Percentiles rank a stretch among this genome's conserved stretches.
Conservation (phyloP, 495 filamentous ascomycete genomes). For the Parathielavia hyrcaniae region DNA sequence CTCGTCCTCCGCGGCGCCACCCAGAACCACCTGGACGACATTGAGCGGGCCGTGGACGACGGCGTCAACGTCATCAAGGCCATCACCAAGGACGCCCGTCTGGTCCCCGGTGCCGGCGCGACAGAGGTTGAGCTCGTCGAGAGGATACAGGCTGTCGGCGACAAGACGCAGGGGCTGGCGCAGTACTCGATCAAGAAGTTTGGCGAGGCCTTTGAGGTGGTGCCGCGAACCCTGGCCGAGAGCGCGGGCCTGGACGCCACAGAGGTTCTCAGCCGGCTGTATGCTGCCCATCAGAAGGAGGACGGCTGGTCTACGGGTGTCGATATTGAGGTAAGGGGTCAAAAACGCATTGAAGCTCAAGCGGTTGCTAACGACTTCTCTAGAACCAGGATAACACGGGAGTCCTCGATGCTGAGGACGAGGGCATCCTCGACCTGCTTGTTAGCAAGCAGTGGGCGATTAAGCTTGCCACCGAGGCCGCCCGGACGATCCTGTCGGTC, state of each 20-base stretch:
- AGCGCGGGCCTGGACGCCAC: conserved; percentile 93
- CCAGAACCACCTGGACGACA: conserved; percentile 94
- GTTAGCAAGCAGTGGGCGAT: conserved; percentile 93
- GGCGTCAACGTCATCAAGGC: conserved; percentile 99
- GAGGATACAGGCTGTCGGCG: conserved; percentile 78
- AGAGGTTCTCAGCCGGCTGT: conserved; percentile 83
- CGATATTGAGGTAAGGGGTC: conserved; percentile 66
- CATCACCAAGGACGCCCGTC: conserved; percentile 82
- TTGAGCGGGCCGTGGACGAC: conserved; percentile 96
- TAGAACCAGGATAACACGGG: conserved; percentile 69
- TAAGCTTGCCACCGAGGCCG: conserved; percentile 89
- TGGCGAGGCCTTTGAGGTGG: conserved; percentile 95
- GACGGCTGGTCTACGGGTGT: conserved; percentile 86
- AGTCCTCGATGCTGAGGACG: conserved; percentile 77
- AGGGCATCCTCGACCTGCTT: conserved; percentile 89
- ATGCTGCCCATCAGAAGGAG: conserved; percentile 85
- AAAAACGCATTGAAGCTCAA: not conserved
- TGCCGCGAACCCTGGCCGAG: conserved; percentile 88
- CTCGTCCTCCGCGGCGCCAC: conserved; percentile 94
- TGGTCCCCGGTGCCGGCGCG: conserved; percentile 92
- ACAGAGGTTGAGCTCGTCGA: conserved; percentile 94
- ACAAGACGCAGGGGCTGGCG: conserved; percentile 83
- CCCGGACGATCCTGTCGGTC: conserved; percentile 88
- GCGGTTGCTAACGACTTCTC: conserved; percentile 12
- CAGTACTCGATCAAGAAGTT: conserved; percentile 97